Conservation (phyloP, 2,329 filamentous ascomycete genomes). For the Bertia moriformis region DNA sequence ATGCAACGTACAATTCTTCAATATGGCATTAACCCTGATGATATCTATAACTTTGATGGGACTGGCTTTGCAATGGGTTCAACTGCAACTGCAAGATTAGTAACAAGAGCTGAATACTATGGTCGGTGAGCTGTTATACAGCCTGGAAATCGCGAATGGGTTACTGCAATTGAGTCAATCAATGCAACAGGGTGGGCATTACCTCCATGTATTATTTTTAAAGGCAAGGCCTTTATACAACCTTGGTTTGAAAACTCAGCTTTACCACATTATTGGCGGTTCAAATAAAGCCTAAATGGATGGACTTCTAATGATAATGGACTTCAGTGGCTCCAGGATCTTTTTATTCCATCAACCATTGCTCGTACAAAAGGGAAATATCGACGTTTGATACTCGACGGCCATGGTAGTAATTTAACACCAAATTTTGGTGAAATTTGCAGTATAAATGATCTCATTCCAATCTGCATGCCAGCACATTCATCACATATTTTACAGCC, state of each 20-base stretch:
- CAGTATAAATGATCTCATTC: too few species aligned
- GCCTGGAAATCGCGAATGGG: neutral
- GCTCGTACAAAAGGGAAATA: neutral
- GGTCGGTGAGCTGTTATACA: neutral
- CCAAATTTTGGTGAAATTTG: too few species aligned
- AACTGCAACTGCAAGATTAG: neutral
- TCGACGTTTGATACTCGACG: neutral
- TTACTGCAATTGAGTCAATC: neutral
- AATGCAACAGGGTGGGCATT: neutral
- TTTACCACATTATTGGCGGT: neutral
- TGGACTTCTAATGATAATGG: neutral
- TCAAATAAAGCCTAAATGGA: neutral
- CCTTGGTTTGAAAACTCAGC: neutral
- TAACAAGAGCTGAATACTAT: neutral
- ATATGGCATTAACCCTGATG: neutral
- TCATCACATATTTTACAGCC: too few species aligned
- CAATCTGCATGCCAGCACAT: too few species aligned
- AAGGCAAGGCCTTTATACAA: neutral
- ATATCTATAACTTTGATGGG: constrained; percentile 1
- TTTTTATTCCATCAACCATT: neutral
- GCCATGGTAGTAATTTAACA: too few species aligned
- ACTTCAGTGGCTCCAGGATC: neutral
- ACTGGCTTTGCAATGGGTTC: neutral
- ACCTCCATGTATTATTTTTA: neutral
- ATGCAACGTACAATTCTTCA: too few species aligned